These are phyloP conservation scores for Acanthamoeba culbertsoni DNA, from an alignment of 208 protist species.

Conservation along the genomic window DNA sequence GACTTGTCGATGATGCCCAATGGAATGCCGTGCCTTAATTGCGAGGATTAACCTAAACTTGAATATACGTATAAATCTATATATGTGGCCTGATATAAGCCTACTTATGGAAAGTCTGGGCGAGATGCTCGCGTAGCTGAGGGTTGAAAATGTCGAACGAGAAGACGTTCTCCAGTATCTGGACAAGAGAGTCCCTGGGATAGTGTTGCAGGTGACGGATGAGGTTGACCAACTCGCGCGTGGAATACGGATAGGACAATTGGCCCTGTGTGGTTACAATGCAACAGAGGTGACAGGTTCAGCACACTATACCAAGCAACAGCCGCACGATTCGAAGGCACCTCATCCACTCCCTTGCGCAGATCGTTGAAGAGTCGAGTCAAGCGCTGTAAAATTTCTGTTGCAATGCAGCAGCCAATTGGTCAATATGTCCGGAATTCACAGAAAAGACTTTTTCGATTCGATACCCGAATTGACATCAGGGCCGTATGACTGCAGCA, in stretches of 20 bases:
- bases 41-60: not conserved
- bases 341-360: not conserved
- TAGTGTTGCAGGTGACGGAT: slow-evolving; percentile 90
- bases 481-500: slow-evolving; percentile 70
- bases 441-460: too few species aligned
- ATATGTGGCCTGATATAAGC: not conserved
- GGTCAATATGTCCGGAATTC: not conserved
- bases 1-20: not conserved
- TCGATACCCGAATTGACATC: slow-evolving; percentile 19
- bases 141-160: slow-evolving; percentile 63
- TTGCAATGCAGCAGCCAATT: too few species aligned
- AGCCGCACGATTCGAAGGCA: not conserved
- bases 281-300: too few species aligned
- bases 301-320: too few species aligned
- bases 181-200: slow-evolving; percentile 83
- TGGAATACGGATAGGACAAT: slow-evolving; percentile 82
- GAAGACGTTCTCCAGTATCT: slow-evolving; percentile 68
- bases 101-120: slow-evolving; percentile 60
- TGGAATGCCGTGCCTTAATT: not conserved
- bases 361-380: slow-evolving; percentile 10
- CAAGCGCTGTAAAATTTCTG: slow-evolving; percentile 40
- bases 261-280: slow-evolving; percentile 78
- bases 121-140: slow-evolving; percentile 54
- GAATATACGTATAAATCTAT: too few species aligned
- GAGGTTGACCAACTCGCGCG: slow-evolving; percentile 91